Conservation (phyloP, 257 asterid genomes). For the Coffea eugenioides region DNA sequence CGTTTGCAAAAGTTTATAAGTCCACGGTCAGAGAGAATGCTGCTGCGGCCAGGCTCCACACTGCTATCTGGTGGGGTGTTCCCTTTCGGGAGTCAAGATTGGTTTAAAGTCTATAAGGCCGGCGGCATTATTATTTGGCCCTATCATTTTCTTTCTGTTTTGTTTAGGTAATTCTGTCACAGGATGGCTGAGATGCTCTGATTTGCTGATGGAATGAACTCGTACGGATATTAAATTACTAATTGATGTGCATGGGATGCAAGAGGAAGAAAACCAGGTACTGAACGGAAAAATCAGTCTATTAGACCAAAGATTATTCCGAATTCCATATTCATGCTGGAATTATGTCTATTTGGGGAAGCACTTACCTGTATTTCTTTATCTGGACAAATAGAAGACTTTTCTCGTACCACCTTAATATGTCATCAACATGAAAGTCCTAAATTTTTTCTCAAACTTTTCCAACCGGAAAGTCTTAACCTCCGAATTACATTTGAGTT, state of each 20-base stretch:
- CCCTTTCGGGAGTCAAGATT: too few relatives aligned
- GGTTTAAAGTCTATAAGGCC: too few relatives aligned
- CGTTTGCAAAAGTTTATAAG: background rate
- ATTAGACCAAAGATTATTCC: background rate
- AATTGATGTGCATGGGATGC: background rate
- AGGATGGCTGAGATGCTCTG: background rate
- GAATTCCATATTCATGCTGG: background rate
- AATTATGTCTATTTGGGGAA: background rate
- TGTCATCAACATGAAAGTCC: background rate
- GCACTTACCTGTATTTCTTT: background rate
- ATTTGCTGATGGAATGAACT: background rate
- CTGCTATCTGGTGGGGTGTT: background rate
- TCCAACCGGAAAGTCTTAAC: too few relatives aligned
- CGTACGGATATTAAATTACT: background rate
- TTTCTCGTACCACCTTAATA: background rate
- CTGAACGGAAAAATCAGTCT: background rate
- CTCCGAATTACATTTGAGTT: background rate
- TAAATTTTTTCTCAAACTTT: too few relatives aligned
- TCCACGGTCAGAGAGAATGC: background rate
- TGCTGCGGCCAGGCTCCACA: background rate
- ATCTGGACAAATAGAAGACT: background rate
- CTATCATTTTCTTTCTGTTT: too few relatives aligned
- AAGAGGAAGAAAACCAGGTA: background rate
- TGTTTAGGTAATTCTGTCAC: background rate
- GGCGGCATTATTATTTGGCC: too few relatives aligned